Evolutionary conservation across 768 basidiomycete genomes (phyloP).

Genomic region (Mycena leptocephala): DNA sequence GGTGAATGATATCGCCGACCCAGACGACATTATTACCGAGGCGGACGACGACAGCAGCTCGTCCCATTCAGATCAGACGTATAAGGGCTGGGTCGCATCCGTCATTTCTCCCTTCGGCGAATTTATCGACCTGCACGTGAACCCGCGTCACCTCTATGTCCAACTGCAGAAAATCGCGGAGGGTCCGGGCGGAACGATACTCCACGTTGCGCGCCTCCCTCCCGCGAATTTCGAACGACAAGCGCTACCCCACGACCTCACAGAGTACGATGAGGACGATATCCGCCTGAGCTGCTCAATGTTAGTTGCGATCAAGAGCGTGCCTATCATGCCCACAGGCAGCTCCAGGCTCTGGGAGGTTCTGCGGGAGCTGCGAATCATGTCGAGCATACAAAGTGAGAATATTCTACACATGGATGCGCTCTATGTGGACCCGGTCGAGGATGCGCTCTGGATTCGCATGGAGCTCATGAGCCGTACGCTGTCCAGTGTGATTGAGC

Average conservation of each 20-base stretch:
- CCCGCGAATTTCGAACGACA: not conserved
- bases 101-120: conserved; percentile 53
- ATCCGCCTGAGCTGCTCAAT: conserved; percentile 12
- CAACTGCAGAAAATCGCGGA: conserved; percentile 70
- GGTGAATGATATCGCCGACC: not conserved
- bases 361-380: conserved; percentile 59
- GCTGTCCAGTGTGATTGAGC: conserved; percentile 67
- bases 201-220: conserved; percentile 21
- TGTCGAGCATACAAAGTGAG: conserved; percentile 56
- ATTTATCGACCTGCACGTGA: conserved; percentile 56
- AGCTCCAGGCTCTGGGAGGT: conserved; percentile 61
- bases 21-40: too few relatives aligned
- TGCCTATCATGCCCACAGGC: conserved; percentile 54
- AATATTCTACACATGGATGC: conserved; percentile 63
- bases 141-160: conserved; percentile 59
- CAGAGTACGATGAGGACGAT: not conserved
- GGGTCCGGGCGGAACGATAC: conserved; percentile 69
- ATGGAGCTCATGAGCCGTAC: conserved; percentile 78
- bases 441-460: conserved; percentile 67
- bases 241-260: not conserved
- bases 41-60: too few relatives aligned
- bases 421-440: conserved; percentile 58
- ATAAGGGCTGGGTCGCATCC: conserved; percentile 55
- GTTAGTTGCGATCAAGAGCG: conserved; percentile 70
- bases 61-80: too few relatives aligned